Evolutionary conservation across 2,329 filamentous ascomycete species (phyloP).

Genomic region (Trichoderma lentiforme): DNA sequence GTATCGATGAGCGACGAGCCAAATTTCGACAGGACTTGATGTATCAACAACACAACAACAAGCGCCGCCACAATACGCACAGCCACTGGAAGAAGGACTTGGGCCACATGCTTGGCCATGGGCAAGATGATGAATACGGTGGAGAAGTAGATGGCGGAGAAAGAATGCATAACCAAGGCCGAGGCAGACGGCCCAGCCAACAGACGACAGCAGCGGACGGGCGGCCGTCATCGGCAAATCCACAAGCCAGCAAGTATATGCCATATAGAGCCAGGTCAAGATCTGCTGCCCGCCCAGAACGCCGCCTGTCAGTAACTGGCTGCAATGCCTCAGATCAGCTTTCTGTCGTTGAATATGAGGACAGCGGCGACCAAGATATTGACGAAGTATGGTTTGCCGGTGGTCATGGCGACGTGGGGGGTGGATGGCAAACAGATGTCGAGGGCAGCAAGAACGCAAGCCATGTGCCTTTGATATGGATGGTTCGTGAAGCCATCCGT

Average conservation of each 20-base stretch:
- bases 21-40: constrained; percentile 71
- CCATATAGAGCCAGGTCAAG: constrained; percentile 43
- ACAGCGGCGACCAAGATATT: constrained; percentile 62
- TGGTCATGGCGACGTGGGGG: constrained; percentile 74
- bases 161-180: background rate
- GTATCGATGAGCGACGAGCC: constrained; percentile 67
- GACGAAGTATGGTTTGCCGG: constrained; percentile 80
- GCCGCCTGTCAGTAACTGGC: background rate
- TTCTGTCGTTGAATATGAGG: constrained; percentile 14
- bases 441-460: constrained; percentile 60
- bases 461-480: constrained; percentile 67
- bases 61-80: constrained; percentile 23
- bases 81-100: constrained; percentile 14
- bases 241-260: constrained; percentile 25
- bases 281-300: constrained; percentile 31
- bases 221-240: constrained; percentile 5
- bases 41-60: constrained; percentile 43
- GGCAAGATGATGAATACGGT: background rate
- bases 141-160: background rate
- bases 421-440: constrained; percentile 63
- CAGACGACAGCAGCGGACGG: constrained; percentile 20
- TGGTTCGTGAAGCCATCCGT: constrained; percentile 56
- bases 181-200: constrained; percentile 13
- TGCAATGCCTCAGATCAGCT: constrained; percentile 6
- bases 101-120: background rate